Conservation (phyloP, 1,284 basidiomycete genomes). For the Ceratobasidium sp. region DNA sequence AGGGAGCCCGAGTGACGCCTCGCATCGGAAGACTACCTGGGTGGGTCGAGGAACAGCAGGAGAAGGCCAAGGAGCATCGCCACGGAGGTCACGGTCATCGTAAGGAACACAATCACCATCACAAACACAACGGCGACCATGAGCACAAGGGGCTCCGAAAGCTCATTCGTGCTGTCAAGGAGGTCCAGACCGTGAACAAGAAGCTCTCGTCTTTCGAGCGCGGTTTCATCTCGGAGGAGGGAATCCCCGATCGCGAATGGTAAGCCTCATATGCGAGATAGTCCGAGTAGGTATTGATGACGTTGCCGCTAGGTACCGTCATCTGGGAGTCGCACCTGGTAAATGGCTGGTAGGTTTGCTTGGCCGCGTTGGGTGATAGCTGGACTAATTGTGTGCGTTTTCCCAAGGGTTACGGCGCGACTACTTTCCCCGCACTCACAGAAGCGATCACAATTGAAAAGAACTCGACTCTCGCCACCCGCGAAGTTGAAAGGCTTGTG, state of each 20-base stretch:
- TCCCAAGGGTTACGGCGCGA: slow-evolving; percentile 83
- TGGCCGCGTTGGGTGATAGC: too few species aligned
- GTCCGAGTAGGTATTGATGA: not conserved
- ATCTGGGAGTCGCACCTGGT: slow-evolving; percentile 19
- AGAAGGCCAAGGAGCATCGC: slow-evolving; percentile 33
- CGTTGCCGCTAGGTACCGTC: slow-evolving; percentile 11
- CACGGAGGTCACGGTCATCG: slow-evolving; percentile 37
- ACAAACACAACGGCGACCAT: slow-evolving; percentile 29
- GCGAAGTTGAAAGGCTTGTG: slow-evolving; percentile 69
- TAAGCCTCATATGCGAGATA: slow-evolving; percentile 8
- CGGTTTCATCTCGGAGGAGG: slow-evolving; percentile 82
- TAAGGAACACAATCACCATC: slow-evolving; percentile 31
- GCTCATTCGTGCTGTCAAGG: slow-evolving; percentile 56
- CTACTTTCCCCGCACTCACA: slow-evolving; percentile 81
- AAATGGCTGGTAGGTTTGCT: slow-evolving; percentile 23
- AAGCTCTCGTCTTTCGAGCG: slow-evolving; percentile 79
- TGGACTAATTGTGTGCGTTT: not conserved
- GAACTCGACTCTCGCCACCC: slow-evolving; percentile 63
- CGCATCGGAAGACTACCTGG: slow-evolving; percentile 39
- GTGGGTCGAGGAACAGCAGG: slow-evolving; percentile 40
- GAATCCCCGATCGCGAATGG: slow-evolving; percentile 68
- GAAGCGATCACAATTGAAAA: slow-evolving; percentile 79
- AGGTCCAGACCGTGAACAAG: slow-evolving; percentile 71
- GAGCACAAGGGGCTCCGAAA: slow-evolving; percentile 39
- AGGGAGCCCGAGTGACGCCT: slow-evolving; percentile 15